These are phyloP conservation scores for Oryza coarctata DNA, from an alignment of 176 grass and related monocot species.

Conservation along the genomic window DNA sequence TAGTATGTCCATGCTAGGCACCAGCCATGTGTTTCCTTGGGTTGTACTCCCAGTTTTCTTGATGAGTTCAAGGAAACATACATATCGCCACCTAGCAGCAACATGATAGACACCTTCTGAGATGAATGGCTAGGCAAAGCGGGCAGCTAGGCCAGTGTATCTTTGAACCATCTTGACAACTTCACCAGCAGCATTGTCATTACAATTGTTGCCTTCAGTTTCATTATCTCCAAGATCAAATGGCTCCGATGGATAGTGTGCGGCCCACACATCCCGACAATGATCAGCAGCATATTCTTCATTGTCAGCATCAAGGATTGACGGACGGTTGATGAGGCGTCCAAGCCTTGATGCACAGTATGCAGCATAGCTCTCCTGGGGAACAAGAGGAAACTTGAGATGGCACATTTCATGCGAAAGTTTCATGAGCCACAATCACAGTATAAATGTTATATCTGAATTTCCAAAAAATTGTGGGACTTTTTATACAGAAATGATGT, in stretches of 20 bases:
- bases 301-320: conserved; percentile 75
- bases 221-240: conserved; percentile 50
- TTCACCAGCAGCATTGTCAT: conserved; percentile 18
- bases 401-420: not conserved
- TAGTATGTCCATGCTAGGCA: conserved; percentile 75
- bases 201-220: conserved; percentile 19
- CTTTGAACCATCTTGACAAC: conserved; percentile 42
- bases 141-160: conserved; percentile 37
- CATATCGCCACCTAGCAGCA: conserved; percentile 57
- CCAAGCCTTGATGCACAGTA: conserved; percentile 78
- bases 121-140: conserved; percentile 58
- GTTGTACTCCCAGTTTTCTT: conserved; percentile 30
- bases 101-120: conserved; percentile 79
- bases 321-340: conserved; percentile 59
- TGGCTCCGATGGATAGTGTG: conserved; percentile 57
- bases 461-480: not conserved
- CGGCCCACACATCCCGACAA: conserved; percentile 75
- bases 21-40: conserved; percentile 28
- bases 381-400: not conserved
- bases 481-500: not conserved
- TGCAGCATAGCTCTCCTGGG: conserved; percentile 52
- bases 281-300: conserved; percentile 62
- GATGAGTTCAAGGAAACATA: conserved; percentile 64
- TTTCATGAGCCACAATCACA: not conserved
- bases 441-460: not conserved